These are phyloP conservation scores for Kockiozyma suomiensis DNA, from an alignment of 805 yeast genomes.

Conservation along the genomic window DNA sequence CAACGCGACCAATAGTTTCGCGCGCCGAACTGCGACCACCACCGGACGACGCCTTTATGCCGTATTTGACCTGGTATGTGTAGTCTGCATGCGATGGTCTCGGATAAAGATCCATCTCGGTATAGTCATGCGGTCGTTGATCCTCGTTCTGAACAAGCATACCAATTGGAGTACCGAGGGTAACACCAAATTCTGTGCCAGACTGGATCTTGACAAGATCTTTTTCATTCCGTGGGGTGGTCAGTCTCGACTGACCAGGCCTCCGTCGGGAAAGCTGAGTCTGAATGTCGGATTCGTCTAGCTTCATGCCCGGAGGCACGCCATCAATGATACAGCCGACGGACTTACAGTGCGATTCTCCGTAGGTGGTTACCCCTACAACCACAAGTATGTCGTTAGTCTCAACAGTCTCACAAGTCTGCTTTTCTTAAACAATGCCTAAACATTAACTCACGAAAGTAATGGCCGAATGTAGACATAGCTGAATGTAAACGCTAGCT, in stretches of 20 bases:
- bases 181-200: conserved; percentile 87
- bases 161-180: conserved; percentile 94
- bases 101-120: conserved; percentile 93
- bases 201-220: conserved; percentile 91
- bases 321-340: conserved; percentile 99
- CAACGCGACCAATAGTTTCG: conserved; percentile 98
- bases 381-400: no score
- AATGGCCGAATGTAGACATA: conserved; percentile 75
- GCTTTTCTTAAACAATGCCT: no score
- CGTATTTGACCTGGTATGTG: conserved; percentile 89
- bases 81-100: conserved; percentile 98
- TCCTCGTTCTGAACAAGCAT: conserved; percentile 93
- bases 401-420: no score
- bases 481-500: background rate
- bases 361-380: conserved; percentile 88
- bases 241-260: conserved; percentile 91
- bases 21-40: conserved; percentile 98
- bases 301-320: conserved; percentile 90
- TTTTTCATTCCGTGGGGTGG: conserved; percentile 95
- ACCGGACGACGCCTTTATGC: conserved; percentile 90
- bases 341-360: conserved; percentile 96
- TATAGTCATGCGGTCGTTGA: conserved; percentile 94
- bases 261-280: conserved; percentile 96
- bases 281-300: conserved; percentile 86
- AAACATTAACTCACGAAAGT: conserved; percentile 45